Conservation (phyloP, 495 filamentous ascomycete species). For the Xylaria scruposa region DNA sequence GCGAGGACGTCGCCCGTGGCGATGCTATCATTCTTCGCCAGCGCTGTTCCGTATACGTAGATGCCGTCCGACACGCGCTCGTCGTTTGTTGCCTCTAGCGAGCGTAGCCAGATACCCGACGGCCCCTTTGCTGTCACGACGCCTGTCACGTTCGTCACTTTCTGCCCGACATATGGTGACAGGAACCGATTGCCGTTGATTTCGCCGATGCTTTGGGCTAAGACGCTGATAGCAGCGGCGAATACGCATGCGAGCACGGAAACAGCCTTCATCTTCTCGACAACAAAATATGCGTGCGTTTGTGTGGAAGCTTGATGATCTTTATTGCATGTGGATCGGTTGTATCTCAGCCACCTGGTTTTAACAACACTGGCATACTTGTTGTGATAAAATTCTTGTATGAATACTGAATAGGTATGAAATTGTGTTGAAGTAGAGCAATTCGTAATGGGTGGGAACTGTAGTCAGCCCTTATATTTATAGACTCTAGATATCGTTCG, state of each 20-base stretch:
- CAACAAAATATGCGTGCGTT: not conserved
- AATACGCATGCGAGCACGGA: slow-evolving; percentile 13
- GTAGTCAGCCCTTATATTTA: not conserved
- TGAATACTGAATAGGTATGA: not conserved
- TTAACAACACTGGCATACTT: too few species aligned
- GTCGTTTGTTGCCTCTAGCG: slow-evolving; percentile 52
- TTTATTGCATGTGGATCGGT: too few species aligned
- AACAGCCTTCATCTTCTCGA: slow-evolving; percentile 24
- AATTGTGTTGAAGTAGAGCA: not conserved
- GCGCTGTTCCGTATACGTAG: slow-evolving; percentile 59
- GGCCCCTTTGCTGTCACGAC: slow-evolving; percentile 65
- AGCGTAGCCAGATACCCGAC: slow-evolving; percentile 64
- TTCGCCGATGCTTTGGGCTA: slow-evolving; percentile 61
- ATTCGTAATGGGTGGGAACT: not conserved
- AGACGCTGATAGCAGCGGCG: slow-evolving; percentile 22
- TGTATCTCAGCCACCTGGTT: too few species aligned
- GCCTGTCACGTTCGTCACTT: slow-evolving; percentile 61
- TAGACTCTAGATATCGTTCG: not conserved
- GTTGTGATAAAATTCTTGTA: too few species aligned
- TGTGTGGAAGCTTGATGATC: not conserved
- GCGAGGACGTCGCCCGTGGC: slow-evolving; percentile 63
- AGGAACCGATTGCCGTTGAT: slow-evolving; percentile 68
- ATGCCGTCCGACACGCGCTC: slow-evolving; percentile 56
- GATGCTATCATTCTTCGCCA: slow-evolving; percentile 48
- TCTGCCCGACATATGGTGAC: slow-evolving; percentile 59